phyloP scores from a whole-genome alignment of 2,329 filamentous ascomycete species.

The Neonectria sp. region DNA sequence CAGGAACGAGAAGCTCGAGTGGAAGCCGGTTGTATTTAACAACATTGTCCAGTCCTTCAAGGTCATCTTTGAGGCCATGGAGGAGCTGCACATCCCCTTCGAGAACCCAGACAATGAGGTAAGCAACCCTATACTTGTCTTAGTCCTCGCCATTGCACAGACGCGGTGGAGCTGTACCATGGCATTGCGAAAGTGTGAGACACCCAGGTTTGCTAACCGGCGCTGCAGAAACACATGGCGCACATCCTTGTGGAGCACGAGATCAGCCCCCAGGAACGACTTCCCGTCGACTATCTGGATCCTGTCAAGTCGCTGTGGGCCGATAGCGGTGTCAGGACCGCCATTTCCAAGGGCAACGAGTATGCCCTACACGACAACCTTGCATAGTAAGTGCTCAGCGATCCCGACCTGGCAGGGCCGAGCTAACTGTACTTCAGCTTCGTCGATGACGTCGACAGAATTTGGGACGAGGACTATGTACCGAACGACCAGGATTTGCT shows the following conservation, averaged over 20 bases:
- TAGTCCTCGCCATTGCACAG: slow-evolving; percentile 12
- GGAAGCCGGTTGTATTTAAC: slow-evolving; percentile 95
- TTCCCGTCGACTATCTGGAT: slow-evolving; percentile 83
- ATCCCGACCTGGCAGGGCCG: slow-evolving; percentile 7
- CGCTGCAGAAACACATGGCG: slow-evolving; percentile 79
- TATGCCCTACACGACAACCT: slow-evolving; percentile 97
- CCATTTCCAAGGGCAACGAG: slow-evolving; percentile 95
- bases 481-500: slow-evolving; percentile 96
- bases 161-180: slow-evolving; percentile 12
- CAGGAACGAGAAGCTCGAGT: slow-evolving; percentile 90
- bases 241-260: slow-evolving; percentile 86
- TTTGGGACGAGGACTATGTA: slow-evolving; percentile 84
- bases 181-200: slow-evolving; percentile 35
- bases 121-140: slow-evolving; percentile 50
- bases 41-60: slow-evolving; percentile 95
- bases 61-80: slow-evolving; percentile 92
- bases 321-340: slow-evolving; percentile 86
- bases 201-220: slow-evolving; percentile 55
- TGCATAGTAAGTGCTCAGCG: slow-evolving; percentile 78
- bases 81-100: slow-evolving; percentile 84
- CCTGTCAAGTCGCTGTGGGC: slow-evolving; percentile 89
- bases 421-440: slow-evolving; percentile 71
- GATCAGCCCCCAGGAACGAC: slow-evolving; percentile 84
- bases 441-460: slow-evolving; percentile 82
- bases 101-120: slow-evolving; percentile 86